Base-by-base conservation (phyloP, 805 yeast species). In the Clavispora fructus region DNA sequence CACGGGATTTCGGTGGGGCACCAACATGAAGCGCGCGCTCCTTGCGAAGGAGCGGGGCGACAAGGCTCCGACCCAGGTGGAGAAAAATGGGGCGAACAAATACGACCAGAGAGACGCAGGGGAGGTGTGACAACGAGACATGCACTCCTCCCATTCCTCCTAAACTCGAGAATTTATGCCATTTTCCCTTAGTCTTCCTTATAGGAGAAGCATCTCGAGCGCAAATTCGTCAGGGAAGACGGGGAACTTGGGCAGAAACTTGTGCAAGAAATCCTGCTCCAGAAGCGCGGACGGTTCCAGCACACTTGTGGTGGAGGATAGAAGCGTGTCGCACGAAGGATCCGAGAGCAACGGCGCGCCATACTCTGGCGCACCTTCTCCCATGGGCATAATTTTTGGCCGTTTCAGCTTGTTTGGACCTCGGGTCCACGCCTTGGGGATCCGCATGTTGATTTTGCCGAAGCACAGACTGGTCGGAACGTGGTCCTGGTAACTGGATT, bases 1-100 rank as follows among this genome's bases (percentile, higher is more conserved):
- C 10, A 64, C 70, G 13, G 74, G 75, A 6, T 74, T 63, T 52
- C 57, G 65, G 42, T 71, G 68, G 64, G 77, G 77, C 2, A 41
- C 57, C 4, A 55, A 51, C 6, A 43, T 70, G 39, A 73, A 73
- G 53, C 43, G 25, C 35, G 43, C 33, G 38, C 50, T 54, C 27
- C 35, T 50, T 43, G 43, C 25, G 13, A 11, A 3, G 37, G 37
- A 33, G 37, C 25, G 37, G 35, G 35, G 35, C 35, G 35, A 31
- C 17, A 6, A 31, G 35, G 7, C 17, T 8, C 9, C 35, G 8
- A 14, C 5, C 8, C 8, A 4, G 17, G 35, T 6, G 10, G 35
- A 11, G 13, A 9, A 7, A 9, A 16, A 9, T 11, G 25, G 25
- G 25, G 12, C n/a, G 17, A 33, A 33, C 37, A 33, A 16, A 17